Conservation (phyloP, 805 yeast genomes). For the Candida sakaeoensis region DNA sequence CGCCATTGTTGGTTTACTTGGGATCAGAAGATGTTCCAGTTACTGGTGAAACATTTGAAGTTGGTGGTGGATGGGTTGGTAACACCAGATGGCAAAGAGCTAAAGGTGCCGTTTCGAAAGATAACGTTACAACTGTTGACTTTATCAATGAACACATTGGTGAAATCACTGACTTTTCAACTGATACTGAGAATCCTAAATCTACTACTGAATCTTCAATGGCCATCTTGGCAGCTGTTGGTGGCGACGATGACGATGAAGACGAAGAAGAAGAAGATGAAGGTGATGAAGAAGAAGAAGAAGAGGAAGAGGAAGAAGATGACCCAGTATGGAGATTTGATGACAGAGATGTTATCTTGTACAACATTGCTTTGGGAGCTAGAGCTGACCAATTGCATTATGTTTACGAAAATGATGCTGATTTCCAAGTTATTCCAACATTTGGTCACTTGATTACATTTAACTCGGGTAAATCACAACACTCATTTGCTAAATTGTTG, state of each 20-base stretch:
- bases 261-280: constrained; percentile 44
- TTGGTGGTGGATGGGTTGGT: constrained; percentile 97
- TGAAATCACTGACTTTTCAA: constrained; percentile 59
- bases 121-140: constrained; percentile 58
- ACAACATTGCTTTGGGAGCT: constrained; percentile 90
- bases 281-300: constrained; percentile 34
- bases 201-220: constrained; percentile 73
- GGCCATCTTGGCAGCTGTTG: constrained; percentile 69
- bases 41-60: constrained; percentile 82
- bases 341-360: constrained; percentile 70
- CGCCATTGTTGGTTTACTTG: constrained; percentile 80
- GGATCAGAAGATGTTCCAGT: constrained; percentile 70
- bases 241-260: constrained; percentile 45
- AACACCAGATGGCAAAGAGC: constrained; percentile 94
- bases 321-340: constrained; percentile 53
- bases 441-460: constrained; percentile 88
- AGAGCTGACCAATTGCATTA: constrained; percentile 71
- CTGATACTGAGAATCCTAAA: constrained; percentile 51
- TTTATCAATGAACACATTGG: constrained; percentile 64
- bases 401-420: constrained; percentile 68
- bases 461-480: constrained; percentile 53
- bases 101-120: constrained; percentile 70
- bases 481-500: constrained; percentile 58
- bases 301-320: constrained; percentile 23
- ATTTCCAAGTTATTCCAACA: constrained; percentile 84